phyloP scores from a whole-genome alignment of 2,329 filamentous ascomycete genomes.

The Bipolaris gigantea region DNA sequence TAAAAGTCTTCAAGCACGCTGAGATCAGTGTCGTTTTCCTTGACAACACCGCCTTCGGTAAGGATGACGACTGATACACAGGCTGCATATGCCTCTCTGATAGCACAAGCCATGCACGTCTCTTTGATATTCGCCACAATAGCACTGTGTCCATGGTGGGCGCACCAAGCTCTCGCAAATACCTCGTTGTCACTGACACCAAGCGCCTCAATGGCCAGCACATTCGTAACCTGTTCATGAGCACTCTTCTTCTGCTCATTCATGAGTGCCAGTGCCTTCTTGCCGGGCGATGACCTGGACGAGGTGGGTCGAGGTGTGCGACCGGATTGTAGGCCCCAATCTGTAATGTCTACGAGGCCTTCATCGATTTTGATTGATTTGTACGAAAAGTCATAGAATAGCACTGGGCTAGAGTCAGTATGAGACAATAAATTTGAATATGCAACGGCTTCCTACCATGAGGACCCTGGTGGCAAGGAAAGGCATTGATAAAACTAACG shows the following conservation, averaged over 20 bases:
- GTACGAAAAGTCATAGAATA: constrained; percentile 73
- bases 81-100: constrained; percentile 74
- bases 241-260: constrained; percentile 26
- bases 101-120: constrained; percentile 74
- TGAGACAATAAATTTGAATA: neutral
- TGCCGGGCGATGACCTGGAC: constrained; percentile 37
- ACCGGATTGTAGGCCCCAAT: constrained; percentile 60
- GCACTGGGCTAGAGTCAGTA: constrained; percentile 46
- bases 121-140: constrained; percentile 68
- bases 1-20: constrained; percentile 9
- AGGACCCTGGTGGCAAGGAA: constrained; percentile 47
- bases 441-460: constrained; percentile 34
- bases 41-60: constrained; percentile 49
- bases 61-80: constrained; percentile 73
- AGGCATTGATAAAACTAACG: constrained; percentile 48
- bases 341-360: constrained; percentile 62
- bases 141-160: constrained; percentile 72
- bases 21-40: constrained; percentile 48
- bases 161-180: constrained; percentile 74
- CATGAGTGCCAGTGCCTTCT: constrained; percentile 35
- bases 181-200: constrained; percentile 76
- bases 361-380: constrained; percentile 63
- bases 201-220: constrained; percentile 72
- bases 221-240: constrained; percentile 57
- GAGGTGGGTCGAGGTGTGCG: constrained; percentile 34